Percentiles rank a stretch among this genome's conserved stretches.
These are phyloP conservation scores for Trametes coccinea DNA, from an alignment of 768 basidiomycete species.

Conservation along the genomic window DNA sequence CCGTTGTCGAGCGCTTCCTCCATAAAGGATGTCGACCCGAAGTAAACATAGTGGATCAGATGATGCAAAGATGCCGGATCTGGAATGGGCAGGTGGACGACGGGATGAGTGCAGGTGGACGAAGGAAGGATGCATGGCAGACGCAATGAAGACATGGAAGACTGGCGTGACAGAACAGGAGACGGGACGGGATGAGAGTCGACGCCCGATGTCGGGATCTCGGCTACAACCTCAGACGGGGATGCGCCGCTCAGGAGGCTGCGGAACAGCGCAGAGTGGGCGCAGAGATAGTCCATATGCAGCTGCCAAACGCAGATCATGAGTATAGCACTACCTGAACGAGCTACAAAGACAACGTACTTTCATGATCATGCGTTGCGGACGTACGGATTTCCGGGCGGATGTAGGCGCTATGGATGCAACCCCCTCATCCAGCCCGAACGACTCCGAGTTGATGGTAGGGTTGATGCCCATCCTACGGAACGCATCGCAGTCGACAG, in stretches of 20 bases:
- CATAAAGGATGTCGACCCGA: conserved; percentile 66
- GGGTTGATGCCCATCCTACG: conserved; percentile 20
- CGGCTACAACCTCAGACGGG: conserved; percentile 56
- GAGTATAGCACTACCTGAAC: no score
- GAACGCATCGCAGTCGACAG: conserved; percentile 20
- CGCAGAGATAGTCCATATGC: conserved; percentile 80
- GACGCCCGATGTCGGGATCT: conserved; percentile 42
- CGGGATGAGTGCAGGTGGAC: conserved; percentile 56
- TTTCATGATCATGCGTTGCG: conserved; percentile 55
- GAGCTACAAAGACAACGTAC: conserved; percentile 35
- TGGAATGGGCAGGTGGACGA: conserved; percentile 72
- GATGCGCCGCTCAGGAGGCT: conserved; percentile 70
- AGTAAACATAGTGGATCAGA: conserved; percentile 82
- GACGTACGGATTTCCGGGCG: conserved; percentile 32
- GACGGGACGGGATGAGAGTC: conserved; percentile 44
- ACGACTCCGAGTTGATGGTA: conserved; percentile 12
- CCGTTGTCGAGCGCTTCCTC: conserved; percentile 66
- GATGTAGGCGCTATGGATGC: conserved; percentile 33
- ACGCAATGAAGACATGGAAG: conserved; percentile 45
- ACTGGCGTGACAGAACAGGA: conserved; percentile 39
- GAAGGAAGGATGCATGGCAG: conserved; percentile 66
- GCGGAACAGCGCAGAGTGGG: conserved; percentile 74
- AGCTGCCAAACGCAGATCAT: conserved; percentile 45
- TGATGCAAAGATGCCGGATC: conserved; percentile 71
- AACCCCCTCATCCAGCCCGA: conserved; percentile 8